Evolutionary conservation across 768 basidiomycete species (phyloP).

Genomic region (button mushroom (Agaricus bisporus)): DNA sequence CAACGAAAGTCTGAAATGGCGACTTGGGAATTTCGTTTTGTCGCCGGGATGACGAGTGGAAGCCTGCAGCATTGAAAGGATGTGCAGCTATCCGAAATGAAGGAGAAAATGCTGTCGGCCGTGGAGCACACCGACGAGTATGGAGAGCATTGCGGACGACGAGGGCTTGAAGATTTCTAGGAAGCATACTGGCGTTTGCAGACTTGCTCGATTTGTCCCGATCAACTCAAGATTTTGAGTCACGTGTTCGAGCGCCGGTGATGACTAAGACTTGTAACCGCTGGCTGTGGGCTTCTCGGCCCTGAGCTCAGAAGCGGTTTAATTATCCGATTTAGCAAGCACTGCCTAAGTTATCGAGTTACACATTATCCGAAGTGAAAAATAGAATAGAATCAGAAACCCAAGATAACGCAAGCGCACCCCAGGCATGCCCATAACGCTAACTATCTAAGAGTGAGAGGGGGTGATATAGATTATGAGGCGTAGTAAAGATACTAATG

Average conservation of each 20-base stretch:
- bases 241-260: background rate
- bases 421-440: background rate
- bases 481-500: background rate
- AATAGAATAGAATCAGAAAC: background rate
- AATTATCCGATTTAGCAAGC: too few species aligned
- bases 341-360: too few species aligned
- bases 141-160: constrained; percentile 29
- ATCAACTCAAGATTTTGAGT: constrained; percentile 6
- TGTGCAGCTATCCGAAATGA: constrained; percentile 34
- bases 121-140: constrained; percentile 16
- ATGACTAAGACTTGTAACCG: too few species aligned
- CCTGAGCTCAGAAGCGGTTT: too few species aligned
- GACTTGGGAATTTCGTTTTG: constrained; percentile 74
- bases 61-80: constrained; percentile 29
- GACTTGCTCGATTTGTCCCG: constrained; percentile 9
- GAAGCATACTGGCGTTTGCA: constrained; percentile 28
- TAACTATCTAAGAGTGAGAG: background rate
- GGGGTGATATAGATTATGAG: background rate
- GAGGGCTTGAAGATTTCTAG: constrained; percentile 37
- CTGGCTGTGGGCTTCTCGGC: too few species aligned
- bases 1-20: constrained; percentile 94
- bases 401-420: background rate
- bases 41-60: constrained; percentile 63
- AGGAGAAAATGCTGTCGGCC: constrained; percentile 22
- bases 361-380: background rate